Evolutionary conservation across 371 early-diverging fungal species (phyloP), one percentile per base, ranked within the genome.

Genomic region (Umbelopsis sp.): DNA sequence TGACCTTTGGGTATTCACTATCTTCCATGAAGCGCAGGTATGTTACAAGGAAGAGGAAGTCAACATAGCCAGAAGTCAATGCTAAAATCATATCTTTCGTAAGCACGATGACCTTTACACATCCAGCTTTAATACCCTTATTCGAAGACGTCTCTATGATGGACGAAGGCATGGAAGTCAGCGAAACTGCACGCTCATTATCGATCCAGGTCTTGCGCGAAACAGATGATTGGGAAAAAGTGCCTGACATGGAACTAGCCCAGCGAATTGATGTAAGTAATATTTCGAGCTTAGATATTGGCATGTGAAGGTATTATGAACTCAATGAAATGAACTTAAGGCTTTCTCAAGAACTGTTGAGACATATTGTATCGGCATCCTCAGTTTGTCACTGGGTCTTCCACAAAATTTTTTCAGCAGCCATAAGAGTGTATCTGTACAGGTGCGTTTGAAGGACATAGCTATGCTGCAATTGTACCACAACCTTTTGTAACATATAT

Each of bases 91-190:
- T 1, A 10, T 38, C 8, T 29, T 44, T 38, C 41, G 41, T 16
- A 6, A 51, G 38, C 16, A 25, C 44, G 9, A 71, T 76, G 45
- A 74, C 75, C 44, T 80, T 74, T 50, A 70, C 78, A 9, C 74
- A 81, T 63, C 77, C 81, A 22, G 66, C 72, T 1, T 41, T 80
- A 12, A 78, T 78, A 50, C 76, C 81, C 14, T 18, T 77, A 51
- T 32, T 72, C 52, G 46, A 71, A 63, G 50, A 46, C 29, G 68
- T 51, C 6, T 44, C 64, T 25, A 22, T 44, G 25, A 10, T 63
- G n/a, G 67, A 35, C 20, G 35, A 64, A 16, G 70, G 46, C 37
- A 32, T 57, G 38, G 32, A 3, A 37, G 37, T 18, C 11, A 12
- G 38, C 11, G 41, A 50, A 51, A 52, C 6, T 50, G 37, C 24